phyloP scores from a whole-genome alignment of 1,139 yeast genomes.

The Sugiyamaella grinbergsii region DNA sequence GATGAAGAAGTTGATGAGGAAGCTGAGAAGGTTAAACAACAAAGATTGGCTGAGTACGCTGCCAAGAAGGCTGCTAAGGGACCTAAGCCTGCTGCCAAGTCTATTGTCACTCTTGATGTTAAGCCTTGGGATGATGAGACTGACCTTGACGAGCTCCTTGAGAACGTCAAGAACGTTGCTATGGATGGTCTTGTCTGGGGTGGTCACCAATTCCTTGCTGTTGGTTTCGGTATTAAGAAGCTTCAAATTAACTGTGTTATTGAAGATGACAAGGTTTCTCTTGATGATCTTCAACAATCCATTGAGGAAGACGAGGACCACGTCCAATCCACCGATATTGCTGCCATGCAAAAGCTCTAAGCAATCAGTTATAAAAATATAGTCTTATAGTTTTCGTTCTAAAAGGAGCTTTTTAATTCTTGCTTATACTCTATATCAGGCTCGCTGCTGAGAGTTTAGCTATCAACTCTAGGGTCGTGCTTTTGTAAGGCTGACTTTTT shows the following conservation, averaged over 20 bases:
- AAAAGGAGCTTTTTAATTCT: background rate
- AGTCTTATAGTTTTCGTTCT: constrained; percentile 1
- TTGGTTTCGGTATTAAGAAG: constrained; percentile 99
- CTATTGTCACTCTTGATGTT: constrained; percentile 92
- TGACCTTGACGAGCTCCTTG: constrained; percentile 83
- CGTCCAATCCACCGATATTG: constrained; percentile 97
- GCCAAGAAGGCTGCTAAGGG: constrained; percentile 97
- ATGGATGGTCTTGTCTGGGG: constrained; percentile 98
- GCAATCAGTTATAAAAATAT: constrained; percentile 27
- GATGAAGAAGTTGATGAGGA: constrained; percentile 95
- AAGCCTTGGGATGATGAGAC: constrained; percentile 99
- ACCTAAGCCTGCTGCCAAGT: constrained; percentile 98
- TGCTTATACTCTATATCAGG: no score
- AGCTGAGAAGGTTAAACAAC: constrained; percentile 95
- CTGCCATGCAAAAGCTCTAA: constrained; percentile 98
- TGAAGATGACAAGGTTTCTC: constrained; percentile 93
- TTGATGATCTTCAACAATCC: constrained; percentile 80
- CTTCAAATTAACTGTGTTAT: constrained; percentile 97
- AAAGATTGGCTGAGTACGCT: constrained; percentile 96
- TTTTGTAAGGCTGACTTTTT: background rate
- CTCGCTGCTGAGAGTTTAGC: no score
- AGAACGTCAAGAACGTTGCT: constrained; percentile 79
- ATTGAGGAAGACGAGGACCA: constrained; percentile 98
- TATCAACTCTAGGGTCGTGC: background rate
- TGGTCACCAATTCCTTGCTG: constrained; percentile 93